Evolutionary conservation across 2,329 filamentous ascomycete genomes (phyloP), one percentile per base, ranked within the genome.

Genomic region (Calonectria pauciramosa): DNA sequence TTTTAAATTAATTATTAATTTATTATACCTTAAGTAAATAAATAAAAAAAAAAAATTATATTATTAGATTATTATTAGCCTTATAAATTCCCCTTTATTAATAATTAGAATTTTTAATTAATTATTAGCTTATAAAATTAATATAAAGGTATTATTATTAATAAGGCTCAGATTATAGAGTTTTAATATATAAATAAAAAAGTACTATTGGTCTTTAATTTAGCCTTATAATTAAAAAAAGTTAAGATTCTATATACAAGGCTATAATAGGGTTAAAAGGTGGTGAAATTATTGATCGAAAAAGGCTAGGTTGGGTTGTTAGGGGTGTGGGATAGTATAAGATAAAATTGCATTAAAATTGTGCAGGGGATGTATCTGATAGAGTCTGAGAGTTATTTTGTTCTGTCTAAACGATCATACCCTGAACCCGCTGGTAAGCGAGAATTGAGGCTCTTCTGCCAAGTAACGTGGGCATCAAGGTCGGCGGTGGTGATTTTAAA

Each of bases 401-500:
- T 47, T 47, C 18, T 9, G 16, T n/a, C 44, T 16, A 47, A 47
- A 16, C 18, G 44, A 47, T 47, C 44, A 47, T 47, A 47, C 44
- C 44, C 44, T 47, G 75, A 76, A 6, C 75, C 75, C 30, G 71
- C 36, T 11, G 75, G 75, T 2, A 76, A 68, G 16, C 75, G 75
- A 18, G 63, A 18, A 30, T 76, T 76, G 23, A 76, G 51, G 54
- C 28, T 69, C 9, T 41, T 44, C 54, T 76, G 75, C 75, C 75
- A 76, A 16, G 65, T 23, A 34, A 76, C 70, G 8, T 76, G 75
- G 5, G 60, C 70, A 0, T 75, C 63, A 14, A 76, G 75, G 38
- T 76, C 75, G 38, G n/a, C 41, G 71, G 56, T 73, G 6, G 63
- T 74, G 64, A 75, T 65, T 44, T 76, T 76, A 49, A 75, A 76